Evolutionary conservation across 2,329 filamentous ascomycete species (phyloP), one percentile per base, ranked within the genome.

Genomic region (Aspergillus nomiae): DNA sequence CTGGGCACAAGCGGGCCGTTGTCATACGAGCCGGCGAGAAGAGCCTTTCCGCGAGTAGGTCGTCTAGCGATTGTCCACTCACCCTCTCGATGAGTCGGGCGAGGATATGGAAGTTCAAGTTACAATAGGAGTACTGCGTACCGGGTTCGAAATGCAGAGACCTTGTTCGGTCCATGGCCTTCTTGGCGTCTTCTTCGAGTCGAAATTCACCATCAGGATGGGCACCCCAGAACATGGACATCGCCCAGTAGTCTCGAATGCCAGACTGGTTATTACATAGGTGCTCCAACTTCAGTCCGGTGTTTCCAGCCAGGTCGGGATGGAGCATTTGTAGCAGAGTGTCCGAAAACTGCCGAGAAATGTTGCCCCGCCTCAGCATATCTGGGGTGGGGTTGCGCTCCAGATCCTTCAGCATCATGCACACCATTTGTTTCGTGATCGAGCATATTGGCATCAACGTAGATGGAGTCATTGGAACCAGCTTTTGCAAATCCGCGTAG

Each of bases 341-440:
- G 32, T 74, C 68, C 2, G 73, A 69, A 10, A 81, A 65, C 59
- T 79, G 69, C 56, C 68, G 69, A 32, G 73, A 63, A 4, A 76
- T 64, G 56, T 75, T 73, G 2, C 69, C 68, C n/a, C 69, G 69
- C 21, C 63, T 69, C 12, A 63, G 65, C 66, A 78, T 73, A 9
- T 61, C 56, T 1, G 71, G 66, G 0, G 75, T 71, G 5, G 77
- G 73, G 12, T 78, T 73, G 6, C 71, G 69, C 48, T 77, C 65
- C 8, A 82, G 65, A 45, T 77, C 76, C 4, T 74, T 66, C 55
- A 81, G 62, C 4, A 78, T 63, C 6, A 76, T 71, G 59, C 79
- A 81, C 2, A 80, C 67, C 69, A 81, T 79, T 58, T 83, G 81
- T 66, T 83, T 83, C 2, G 80, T 77, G 63, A 82, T 83, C 7